phyloP scores from a whole-genome alignment of 1,139 yeast genomes.

The Zhuliangozyma blackwelliae region DNA sequence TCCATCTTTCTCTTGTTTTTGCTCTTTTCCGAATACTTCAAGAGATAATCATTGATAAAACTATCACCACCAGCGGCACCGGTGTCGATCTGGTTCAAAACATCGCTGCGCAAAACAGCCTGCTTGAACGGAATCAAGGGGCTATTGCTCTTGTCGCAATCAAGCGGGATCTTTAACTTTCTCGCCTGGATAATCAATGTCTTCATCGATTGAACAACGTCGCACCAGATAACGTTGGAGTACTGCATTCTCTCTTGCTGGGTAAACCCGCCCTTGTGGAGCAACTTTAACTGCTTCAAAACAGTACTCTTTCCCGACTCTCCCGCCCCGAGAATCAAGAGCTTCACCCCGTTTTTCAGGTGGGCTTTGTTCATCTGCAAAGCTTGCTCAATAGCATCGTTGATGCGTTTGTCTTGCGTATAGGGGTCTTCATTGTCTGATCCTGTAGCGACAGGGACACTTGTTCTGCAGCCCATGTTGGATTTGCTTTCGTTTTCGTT shows the following conservation, averaged over 20 bases:
- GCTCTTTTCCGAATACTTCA: conserved; percentile 55
- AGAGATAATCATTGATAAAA: conserved; percentile 60
- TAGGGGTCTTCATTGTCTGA: conserved; percentile 45
- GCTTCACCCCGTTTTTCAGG: conserved; percentile 50
- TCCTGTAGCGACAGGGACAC: conserved; percentile 32
- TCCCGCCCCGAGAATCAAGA: conserved; percentile 85
- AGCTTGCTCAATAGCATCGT: conserved; percentile 67
- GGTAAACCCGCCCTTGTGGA: conserved; percentile 84
- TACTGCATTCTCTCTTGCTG: conserved; percentile 78
- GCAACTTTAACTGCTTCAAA: conserved; percentile 81
- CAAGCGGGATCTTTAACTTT: conserved; percentile 53
- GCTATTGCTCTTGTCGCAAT: conserved; percentile 54
- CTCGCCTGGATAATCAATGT: conserved; percentile 71
- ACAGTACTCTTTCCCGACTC: conserved; percentile 97
- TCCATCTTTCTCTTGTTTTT: conserved; percentile 45
- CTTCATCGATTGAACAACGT: conserved; percentile 85
- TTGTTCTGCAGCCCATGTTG: conserved; percentile 65
- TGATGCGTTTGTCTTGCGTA: conserved; percentile 46
- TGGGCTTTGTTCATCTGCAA: conserved; percentile 51
- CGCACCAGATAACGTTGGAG: conserved; percentile 91
- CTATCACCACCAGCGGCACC: conserved; percentile 65
- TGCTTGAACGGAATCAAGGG: conserved; percentile 45
- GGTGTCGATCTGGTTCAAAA: conserved; percentile 59
- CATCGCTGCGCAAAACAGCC: conserved; percentile 51
- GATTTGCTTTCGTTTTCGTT: no score